phyloP scores from a whole-genome alignment of 805 yeast genomes.

The Lipomyces mesembrius region DNA sequence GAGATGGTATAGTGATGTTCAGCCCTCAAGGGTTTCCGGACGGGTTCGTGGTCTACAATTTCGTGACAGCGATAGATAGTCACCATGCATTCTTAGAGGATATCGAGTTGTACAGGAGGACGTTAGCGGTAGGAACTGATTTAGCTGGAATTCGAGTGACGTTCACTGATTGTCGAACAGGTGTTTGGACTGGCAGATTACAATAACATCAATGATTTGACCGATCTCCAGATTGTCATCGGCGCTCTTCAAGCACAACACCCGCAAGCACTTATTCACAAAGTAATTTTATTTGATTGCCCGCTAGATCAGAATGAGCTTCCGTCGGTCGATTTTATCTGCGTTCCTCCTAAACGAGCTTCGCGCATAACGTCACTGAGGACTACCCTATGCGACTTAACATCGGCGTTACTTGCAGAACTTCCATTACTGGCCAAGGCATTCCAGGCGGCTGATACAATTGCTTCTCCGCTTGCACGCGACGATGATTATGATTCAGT shows the following conservation, averaged over 20 bases:
- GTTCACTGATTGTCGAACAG: constrained; percentile 32
- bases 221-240: constrained; percentile 44
- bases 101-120: constrained; percentile 85
- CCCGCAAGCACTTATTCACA: constrained; percentile 61
- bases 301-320: constrained; percentile 37
- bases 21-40: constrained; percentile 85
- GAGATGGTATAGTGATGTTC: constrained; percentile 51
- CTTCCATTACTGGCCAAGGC: constrained; percentile 62
- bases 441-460: constrained; percentile 34
- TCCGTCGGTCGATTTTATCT: constrained; percentile 29
- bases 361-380: constrained; percentile 53
- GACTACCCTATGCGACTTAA: constrained; percentile 63
- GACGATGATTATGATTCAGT: constrained; percentile 37
- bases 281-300: constrained; percentile 59
- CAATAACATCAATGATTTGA: constrained; percentile 39
- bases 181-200: constrained; percentile 53
- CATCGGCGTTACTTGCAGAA: constrained; percentile 63
- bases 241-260: constrained; percentile 52
- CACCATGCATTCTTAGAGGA: constrained; percentile 75
- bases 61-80: constrained; percentile 54
- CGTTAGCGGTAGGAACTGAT: constrained; percentile 56
- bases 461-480: constrained; percentile 38
- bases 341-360: constrained; percentile 40
- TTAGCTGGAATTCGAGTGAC: constrained; percentile 49
- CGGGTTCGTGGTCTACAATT: constrained; percentile 71